Base-by-base conservation (phyloP, 176 grass and related monocot species). In the Otatea glauca region DNA sequence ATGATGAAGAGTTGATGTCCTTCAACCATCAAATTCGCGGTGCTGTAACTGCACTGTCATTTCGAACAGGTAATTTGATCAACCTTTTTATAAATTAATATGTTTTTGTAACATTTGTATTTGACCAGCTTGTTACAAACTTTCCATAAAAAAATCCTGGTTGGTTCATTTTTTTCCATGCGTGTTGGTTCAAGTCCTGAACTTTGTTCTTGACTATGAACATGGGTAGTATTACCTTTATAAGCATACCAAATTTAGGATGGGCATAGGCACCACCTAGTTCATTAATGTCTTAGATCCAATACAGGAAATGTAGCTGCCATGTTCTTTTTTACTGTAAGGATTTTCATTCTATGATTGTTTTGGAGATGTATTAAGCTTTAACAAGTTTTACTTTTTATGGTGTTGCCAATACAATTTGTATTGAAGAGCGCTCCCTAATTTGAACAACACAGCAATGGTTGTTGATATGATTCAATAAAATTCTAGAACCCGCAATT, bases 11-110 rank as follows among this genome's bases (percentile, higher is more conserved):
- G 74, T 68, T 90, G 70, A 89, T 94, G 81, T 95, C 88, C 83
- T 98, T 98, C 86, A 93, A 87, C 55, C 96, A 96, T 94, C 88
- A 92, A 68, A 88, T 91, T 48, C 93, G 93, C 83, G 96, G 96
- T 61, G 85, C 91, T 83, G 93, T 98, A 68, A 98, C 93, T 80
- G 91, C 96, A 72, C 83, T 98, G 83, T 94, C 96, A 89, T 98
- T 98, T 81, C 89, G 93, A 88, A 94, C 96, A 90, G 96, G 96
- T 98, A 69, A 47, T 82, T 78, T 68, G 10, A 43, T 86, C 70
- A 41, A 44, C 42, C 64, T 38, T 68, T 45, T 78, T 29, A 13
- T 34, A 61, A 55, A 39, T 18, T 65, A 16, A 4, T 65, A 70
- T 34, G 5, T 24, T 48, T 75, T 43, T 53, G 4, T 72, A 23